Evolutionary conservation across 345 rosid genomes (phyloP).

Genomic region (Arabis hirsuta): DNA sequence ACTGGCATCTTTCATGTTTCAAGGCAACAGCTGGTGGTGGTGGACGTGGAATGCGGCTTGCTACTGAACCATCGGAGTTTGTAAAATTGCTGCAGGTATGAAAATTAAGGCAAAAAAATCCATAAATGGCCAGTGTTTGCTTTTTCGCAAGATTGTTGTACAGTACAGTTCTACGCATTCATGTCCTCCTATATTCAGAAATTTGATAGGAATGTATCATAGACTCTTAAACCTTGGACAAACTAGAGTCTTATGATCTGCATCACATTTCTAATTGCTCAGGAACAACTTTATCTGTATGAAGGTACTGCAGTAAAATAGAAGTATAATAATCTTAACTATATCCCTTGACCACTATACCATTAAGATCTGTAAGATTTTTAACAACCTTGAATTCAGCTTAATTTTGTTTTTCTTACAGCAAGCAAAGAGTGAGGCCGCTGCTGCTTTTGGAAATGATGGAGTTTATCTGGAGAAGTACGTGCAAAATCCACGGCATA

Average conservation of each 20-base stretch:
- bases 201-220: neutral
- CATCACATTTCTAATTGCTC: conserved; percentile 1
- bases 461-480: conserved; percentile 96
- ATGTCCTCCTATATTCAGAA: neutral
- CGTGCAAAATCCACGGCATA: conserved; percentile 93
- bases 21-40: conserved; percentile 99
- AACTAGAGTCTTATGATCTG: conserved; percentile 4
- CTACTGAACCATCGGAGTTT: conserved; percentile 92
- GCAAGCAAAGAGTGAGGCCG: conserved; percentile 99
- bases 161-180: neutral
- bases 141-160: neutral
- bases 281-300: neutral
- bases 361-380: conserved; percentile 10
- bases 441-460: conserved; percentile 98
- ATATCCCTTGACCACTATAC: neutral
- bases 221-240: neutral
- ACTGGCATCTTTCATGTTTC: conserved; percentile 25
- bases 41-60: conserved; percentile 99
- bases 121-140: neutral
- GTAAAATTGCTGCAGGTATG: conserved; percentile 91
- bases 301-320: neutral
- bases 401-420: conserved; percentile 44
- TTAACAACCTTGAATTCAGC: conserved; percentile 30
- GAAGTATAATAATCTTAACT: neutral
- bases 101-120: conserved; percentile 15